Base-by-base conservation (phyloP, 257 asterid species). In the Fraxinus cuspidata region DNA sequence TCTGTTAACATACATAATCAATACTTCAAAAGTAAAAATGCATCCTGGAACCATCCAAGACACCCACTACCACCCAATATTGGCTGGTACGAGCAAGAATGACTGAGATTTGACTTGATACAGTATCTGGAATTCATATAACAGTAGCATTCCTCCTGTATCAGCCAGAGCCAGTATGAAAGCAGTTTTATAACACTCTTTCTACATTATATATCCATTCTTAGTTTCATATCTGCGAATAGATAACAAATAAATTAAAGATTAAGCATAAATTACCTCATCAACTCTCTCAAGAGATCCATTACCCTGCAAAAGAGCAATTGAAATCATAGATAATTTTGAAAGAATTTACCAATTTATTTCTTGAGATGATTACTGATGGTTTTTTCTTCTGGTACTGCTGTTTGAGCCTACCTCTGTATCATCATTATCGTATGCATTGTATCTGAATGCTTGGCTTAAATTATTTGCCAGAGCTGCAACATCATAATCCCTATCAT, bases 401-500 rank as follows among this genome's bases (percentile, higher is more conserved):
- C 69, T 63, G 69, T 63, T 63, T 23, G 7, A 58, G 84, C 91
- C 86, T 91, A 87, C 98, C 89, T 89, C 97, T 79, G 87, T 79
- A 77, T 90, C 94, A 78, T 92, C 96, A 80, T 90, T 94, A 58
- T 91, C 98, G 82, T 91, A 94, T 13, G 90, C 88, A 78, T 84
- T 85, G 84, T 92, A 94, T 87, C 92, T 88, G 88, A 91, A 92
- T 81, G 94, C 97, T 85, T 94, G 97, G 83, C 94, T 94, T 72
- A 94, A 86, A 83, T 91, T 90, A 91, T 94, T 91, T 34, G 97
- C 97, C 77, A 94, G 82, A 51, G 97, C 97, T 60, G 98, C 91
- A 27, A 92, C 97, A 76, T 94, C 98, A 91, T 91, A 94, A 80
- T 94, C 98, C 83, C 95, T 89, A 84, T 90, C 97, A 78, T 91